Conservation (phyloP, 2,329 filamentous ascomycete species). For the Exophiala lecanii-corni region DNA sequence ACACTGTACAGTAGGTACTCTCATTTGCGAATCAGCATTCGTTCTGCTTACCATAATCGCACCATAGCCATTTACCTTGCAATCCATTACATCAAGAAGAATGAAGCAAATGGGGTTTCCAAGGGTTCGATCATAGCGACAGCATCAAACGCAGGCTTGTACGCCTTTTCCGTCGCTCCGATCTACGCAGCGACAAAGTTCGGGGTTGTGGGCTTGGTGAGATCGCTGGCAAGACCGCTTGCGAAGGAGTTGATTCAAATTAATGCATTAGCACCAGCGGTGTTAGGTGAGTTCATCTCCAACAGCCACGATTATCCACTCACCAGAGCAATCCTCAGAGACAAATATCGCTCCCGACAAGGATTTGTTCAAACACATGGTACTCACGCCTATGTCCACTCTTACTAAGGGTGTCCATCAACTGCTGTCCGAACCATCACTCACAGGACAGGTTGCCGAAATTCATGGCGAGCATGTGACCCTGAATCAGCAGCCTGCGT, state of each 20-base stretch:
- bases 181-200: conserved; percentile 48
- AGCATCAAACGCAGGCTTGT: conserved; percentile 50
- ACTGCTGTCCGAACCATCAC: conserved; percentile 37
- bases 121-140: conserved; percentile 50
- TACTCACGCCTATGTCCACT: conserved; percentile 49
- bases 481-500: conserved; percentile 41
- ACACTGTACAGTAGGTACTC: conserved; percentile 42
- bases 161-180: conserved; percentile 49
- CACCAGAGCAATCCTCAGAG: too few relatives aligned
- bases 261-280: conserved; percentile 49
- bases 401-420: conserved; percentile 41
- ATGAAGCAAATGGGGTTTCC: conserved; percentile 30
- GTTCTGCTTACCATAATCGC: too few relatives aligned
- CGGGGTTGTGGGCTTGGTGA: conserved; percentile 47
- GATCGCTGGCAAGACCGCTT: conserved; percentile 42
- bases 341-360: conserved; percentile 45
- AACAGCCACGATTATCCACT: too few relatives aligned
- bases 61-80: conserved; percentile 46
- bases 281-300: conserved; percentile 39
- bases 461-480: conserved; percentile 50
- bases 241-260: conserved; percentile 44
- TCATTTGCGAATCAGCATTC: neutral
- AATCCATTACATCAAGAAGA: conserved; percentile 48
- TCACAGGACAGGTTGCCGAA: conserved; percentile 48
- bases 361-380: conserved; percentile 46